A percentile compares a stretch with the other conserved stretches of the same genome.
These are phyloP conservation scores for Botrytis medusae DNA, from an alignment of 2,329 filamentous ascomycete genomes.

Conservation along the genomic window DNA sequence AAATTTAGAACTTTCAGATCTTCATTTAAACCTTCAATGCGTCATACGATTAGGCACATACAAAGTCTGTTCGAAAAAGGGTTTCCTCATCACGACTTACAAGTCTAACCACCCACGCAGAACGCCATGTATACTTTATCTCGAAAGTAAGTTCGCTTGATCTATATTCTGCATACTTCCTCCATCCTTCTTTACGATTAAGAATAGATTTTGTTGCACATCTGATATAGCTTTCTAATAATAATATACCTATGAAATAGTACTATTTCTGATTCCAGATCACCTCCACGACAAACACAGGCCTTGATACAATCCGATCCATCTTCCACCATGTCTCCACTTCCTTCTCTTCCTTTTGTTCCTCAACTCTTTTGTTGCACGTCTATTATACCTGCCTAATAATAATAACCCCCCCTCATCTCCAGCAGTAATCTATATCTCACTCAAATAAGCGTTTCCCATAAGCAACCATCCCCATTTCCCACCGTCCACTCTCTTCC, in stretches of 20 bases:
- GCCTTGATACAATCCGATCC: not conserved
- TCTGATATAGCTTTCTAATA: constrained; percentile 10
- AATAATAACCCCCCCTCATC: not conserved
- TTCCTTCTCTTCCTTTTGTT: not conserved
- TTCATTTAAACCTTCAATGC: not conserved
- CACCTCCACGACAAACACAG: not conserved
- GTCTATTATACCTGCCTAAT: not conserved
- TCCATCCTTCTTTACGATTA: not conserved
- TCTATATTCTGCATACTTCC: not conserved
- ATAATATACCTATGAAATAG: not conserved
- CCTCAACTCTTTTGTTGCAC: not conserved
- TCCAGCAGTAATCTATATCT: not conserved
- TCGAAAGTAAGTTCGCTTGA: not conserved
- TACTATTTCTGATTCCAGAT: not conserved
- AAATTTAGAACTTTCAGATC: not conserved
- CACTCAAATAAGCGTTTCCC: not conserved
- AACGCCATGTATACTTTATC: not conserved
- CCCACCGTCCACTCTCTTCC: not conserved
- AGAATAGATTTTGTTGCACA: not conserved
- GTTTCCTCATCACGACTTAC: not conserved
- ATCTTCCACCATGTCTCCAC: not conserved
- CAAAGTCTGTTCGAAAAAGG: not conserved
- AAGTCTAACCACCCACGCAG: not conserved
- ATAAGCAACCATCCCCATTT: not conserved
- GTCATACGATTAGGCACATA: not conserved